phyloP scores from a whole-genome alignment of 1,284 basidiomycete genomes.

The Anthracocystis walkeri region DNA sequence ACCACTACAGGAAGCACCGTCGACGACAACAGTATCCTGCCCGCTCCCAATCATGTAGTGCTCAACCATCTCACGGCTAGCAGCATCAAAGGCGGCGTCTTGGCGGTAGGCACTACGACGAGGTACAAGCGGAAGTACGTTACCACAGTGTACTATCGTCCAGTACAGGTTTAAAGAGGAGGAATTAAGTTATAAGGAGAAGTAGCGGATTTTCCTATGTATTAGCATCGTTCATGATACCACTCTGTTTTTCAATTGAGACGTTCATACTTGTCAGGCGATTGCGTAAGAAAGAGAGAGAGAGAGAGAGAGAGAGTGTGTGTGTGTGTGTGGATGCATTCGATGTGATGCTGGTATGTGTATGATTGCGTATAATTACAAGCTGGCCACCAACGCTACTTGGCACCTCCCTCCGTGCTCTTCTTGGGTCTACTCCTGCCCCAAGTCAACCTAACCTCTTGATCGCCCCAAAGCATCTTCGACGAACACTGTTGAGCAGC shows the following conservation, averaged over 20 bases:
- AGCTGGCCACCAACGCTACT: neutral
- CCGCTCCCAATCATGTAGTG: slow-evolving; percentile 89
- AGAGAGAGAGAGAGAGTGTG: too few species aligned
- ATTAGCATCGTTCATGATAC: slow-evolving; percentile 1
- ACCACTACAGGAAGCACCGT: slow-evolving; percentile 71
- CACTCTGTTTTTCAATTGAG: too few species aligned
- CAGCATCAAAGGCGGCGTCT: slow-evolving; percentile 91
- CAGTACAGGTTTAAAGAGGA: slow-evolving; percentile 73
- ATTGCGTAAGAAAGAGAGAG: too few species aligned
- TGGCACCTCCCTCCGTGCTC: slow-evolving; percentile 3
- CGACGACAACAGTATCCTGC: slow-evolving; percentile 91
- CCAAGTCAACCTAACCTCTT: slow-evolving; percentile 85
- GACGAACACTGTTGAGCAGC: slow-evolving; percentile 87
- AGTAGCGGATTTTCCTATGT: slow-evolving; percentile 10
- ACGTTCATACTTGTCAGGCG: too few species aligned
- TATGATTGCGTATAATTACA: slow-evolving; percentile 14
- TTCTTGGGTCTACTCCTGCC: slow-evolving; percentile 71
- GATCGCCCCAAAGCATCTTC: slow-evolving; percentile 85
- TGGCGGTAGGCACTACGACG: slow-evolving; percentile 93
- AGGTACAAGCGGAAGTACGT: slow-evolving; percentile 91
- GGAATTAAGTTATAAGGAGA: neutral
- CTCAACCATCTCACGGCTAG: slow-evolving; percentile 95
- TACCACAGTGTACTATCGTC: slow-evolving; percentile 78
- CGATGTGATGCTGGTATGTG: too few species aligned
- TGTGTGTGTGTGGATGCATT: too few species aligned